phyloP scores from a whole-genome alignment of 768 basidiomycete genomes.

The Lactifluus echinatus region DNA sequence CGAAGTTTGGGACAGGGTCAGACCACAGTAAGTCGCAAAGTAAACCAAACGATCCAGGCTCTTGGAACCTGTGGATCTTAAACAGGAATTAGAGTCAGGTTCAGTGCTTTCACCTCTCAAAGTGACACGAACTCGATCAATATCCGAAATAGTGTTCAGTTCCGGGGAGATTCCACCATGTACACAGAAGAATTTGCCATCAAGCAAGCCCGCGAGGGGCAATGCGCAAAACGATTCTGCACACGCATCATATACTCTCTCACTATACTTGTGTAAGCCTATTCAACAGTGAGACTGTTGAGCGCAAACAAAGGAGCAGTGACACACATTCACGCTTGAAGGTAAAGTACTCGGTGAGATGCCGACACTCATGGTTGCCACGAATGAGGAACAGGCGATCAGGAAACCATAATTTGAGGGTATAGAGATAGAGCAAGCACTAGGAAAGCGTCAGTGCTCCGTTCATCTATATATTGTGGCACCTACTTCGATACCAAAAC shows the following conservation, averaged over 20 bases:
- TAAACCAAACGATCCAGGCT: conserved; percentile 86
- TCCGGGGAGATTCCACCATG: conserved; percentile 94
- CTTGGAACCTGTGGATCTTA: conserved; percentile 86
- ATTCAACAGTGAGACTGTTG: background rate
- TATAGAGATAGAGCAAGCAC: conserved; percentile 56
- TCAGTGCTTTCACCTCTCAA: background rate
- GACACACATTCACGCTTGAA: conserved; percentile 91
- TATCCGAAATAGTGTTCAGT: conserved; percentile 68
- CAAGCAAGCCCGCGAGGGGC: conserved; percentile 86
- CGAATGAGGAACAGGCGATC: conserved; percentile 51
- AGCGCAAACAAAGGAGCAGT: conserved; percentile 1
- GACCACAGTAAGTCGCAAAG: conserved; percentile 96
- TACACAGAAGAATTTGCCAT: conserved; percentile 93
- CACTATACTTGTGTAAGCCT: conserved; percentile 90
- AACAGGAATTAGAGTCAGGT: conserved; percentile 3
- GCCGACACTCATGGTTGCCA: conserved; percentile 60
- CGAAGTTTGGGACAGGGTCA: conserved; percentile 86
- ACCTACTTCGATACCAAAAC: conserved; percentile 67
- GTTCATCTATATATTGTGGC: background rate
- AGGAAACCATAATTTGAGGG: conserved; percentile 56
- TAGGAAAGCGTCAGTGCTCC: background rate
- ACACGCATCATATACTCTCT: conserved; percentile 84
- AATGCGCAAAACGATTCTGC: conserved; percentile 84
- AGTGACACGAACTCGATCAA: conserved; percentile 44
- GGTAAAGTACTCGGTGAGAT: conserved; percentile 65